Evolutionary conservation across 2,329 filamentous ascomycete genomes (phyloP).

Genomic region (Verticillium klebahnii): DNA sequence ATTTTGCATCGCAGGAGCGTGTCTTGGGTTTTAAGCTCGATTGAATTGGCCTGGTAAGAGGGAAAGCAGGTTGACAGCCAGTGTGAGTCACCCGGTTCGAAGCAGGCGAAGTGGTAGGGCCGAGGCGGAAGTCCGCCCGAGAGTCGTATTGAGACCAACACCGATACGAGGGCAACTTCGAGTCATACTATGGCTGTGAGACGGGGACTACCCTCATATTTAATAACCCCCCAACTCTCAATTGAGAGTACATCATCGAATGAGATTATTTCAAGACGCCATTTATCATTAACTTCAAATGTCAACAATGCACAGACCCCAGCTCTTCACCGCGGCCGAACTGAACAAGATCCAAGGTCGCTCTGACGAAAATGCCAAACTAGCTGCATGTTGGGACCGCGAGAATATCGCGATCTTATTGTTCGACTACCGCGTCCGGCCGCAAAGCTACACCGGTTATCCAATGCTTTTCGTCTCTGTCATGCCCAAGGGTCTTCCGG

Average conservation of each 20-base stretch:
- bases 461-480: not conserved
- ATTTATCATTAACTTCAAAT: not conserved
- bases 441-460: not conserved
- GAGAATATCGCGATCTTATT: not conserved
- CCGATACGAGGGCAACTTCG: not conserved
- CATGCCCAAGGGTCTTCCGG: not conserved
- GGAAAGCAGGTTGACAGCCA: not conserved
- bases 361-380: conserved; percentile 3
- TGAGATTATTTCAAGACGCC: not conserved
- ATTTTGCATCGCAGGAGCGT: no score
- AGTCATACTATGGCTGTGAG: not conserved
- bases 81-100: not conserved
- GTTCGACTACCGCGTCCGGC: not conserved
- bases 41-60: no score
- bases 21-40: no score
- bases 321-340: not conserved
- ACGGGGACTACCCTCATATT: not conserved
- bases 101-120: not conserved
- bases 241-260: no score
- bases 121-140: not conserved
- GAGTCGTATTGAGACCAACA: not conserved
- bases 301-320: not conserved
- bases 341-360: not conserved
- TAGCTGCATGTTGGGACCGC: conserved; percentile 3
- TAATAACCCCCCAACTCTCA: not conserved